Evolutionary conservation across 768 basidiomycete species (phyloP).

Genomic region (Ramaria sp.): DNA sequence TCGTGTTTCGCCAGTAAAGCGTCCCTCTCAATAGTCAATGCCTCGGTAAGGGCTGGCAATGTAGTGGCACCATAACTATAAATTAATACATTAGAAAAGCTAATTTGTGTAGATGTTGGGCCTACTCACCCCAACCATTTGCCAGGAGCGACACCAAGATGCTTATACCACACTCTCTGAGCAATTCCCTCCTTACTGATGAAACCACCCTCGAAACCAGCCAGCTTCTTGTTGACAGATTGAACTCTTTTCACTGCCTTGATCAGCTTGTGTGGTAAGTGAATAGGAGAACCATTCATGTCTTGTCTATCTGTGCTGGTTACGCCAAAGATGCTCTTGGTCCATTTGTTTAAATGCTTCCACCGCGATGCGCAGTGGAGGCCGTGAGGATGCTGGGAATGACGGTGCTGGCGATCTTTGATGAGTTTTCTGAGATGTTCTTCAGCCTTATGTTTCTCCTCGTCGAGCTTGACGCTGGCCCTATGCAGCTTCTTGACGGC

Average conservation of each 20-base stretch:
- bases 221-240: constrained; percentile 52
- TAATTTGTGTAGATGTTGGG: background rate
- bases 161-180: constrained; percentile 77
- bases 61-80: constrained; percentile 74
- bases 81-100: background rate
- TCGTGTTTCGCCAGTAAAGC: constrained; percentile 50
- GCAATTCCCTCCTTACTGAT: constrained; percentile 68
- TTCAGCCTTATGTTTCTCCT: constrained; percentile 21
- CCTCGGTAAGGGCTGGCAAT: constrained; percentile 69
- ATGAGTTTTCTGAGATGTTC: constrained; percentile 24
- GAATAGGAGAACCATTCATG: background rate
- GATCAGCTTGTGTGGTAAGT: constrained; percentile 29
- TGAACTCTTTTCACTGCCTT: constrained; percentile 49
- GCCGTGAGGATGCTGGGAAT: background rate
- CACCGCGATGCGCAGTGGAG: background rate
- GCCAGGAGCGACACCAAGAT: constrained; percentile 80
- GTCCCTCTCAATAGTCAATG: constrained; percentile 60
- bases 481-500: constrained; percentile 21
- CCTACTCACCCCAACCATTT: constrained; percentile 58
- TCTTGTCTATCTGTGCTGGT: background rate
- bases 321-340: constrained; percentile 11
- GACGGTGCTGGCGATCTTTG: constrained; percentile 16
- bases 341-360: constrained; percentile 2
- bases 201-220: constrained; percentile 68
- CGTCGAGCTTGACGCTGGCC: constrained; percentile 22